Conservation (phyloP, 2,329 filamentous ascomycete genomes). For the Colletotrichum cordylinicola region DNA sequence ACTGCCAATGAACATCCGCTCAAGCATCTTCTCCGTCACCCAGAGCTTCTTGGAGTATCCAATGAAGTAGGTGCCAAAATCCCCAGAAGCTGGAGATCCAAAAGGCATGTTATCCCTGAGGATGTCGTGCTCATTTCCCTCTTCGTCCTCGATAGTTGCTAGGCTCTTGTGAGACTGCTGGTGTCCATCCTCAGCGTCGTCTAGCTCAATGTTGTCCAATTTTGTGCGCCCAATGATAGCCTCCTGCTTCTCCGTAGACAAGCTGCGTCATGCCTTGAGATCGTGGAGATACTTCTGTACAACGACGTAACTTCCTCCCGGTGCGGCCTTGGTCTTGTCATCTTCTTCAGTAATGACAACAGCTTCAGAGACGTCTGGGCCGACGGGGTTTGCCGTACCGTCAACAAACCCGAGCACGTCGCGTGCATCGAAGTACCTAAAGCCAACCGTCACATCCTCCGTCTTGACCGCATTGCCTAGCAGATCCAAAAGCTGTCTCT, state of each 20-base stretch:
- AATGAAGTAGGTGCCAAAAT: conserved; percentile 66
- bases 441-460: conserved; percentile 59
- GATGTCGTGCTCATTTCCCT: conserved; percentile 57
- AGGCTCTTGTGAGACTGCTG: conserved; percentile 62
- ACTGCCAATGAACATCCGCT: conserved; percentile 61
- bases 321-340: conserved; percentile 29
- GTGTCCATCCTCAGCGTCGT: conserved; percentile 48
- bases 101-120: conserved; percentile 68
- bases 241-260: conserved; percentile 59
- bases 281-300: conserved; percentile 65
- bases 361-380: conserved; percentile 44
- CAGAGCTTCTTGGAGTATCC: conserved; percentile 58
- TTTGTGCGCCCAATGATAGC: conserved; percentile 63
- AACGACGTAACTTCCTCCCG: conserved; percentile 62
- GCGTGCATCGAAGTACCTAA: conserved; percentile 65
- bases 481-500: conserved; percentile 55
- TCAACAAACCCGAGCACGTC: conserved; percentile 66
- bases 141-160: conserved; percentile 55
- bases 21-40: conserved; percentile 64
- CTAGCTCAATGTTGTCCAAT: conserved; percentile 61
- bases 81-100: conserved; percentile 52
- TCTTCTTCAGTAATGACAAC: conserved; percentile 47
- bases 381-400: conserved; percentile 63
- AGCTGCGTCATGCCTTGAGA: conserved; percentile 48
- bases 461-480: conserved; percentile 53